These are phyloP conservation scores for Sclerotiophoma versabilis DNA, from an alignment of 2,329 filamentous ascomycete genomes.

Conservation along the genomic window DNA sequence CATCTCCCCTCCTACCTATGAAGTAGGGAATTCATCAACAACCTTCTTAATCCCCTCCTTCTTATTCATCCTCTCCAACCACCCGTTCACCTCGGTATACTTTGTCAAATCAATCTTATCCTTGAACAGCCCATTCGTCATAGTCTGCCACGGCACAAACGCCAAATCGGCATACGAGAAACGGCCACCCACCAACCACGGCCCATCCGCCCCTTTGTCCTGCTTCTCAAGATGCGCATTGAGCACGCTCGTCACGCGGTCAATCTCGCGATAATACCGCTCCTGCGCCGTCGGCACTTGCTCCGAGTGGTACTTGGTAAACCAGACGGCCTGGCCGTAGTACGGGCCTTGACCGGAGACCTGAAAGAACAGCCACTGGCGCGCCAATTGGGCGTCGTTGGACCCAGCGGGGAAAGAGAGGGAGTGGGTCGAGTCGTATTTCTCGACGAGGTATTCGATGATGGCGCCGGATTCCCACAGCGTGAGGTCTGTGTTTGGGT, in stretches of 20 bases:
- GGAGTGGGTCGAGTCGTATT: conserved; percentile 52
- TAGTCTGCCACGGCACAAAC: conserved; percentile 35
- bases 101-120: conserved; percentile 19
- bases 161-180: conserved; percentile 38
- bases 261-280: conserved; percentile 58
- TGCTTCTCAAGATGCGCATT: conserved; percentile 49
- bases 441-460: conserved; percentile 54
- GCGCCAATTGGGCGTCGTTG: conserved; percentile 49
- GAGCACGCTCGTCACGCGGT: conserved; percentile 56
- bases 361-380: conserved; percentile 58
- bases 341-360: conserved; percentile 56
- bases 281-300: conserved; percentile 54
- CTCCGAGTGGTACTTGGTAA: conserved; percentile 49
- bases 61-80: conserved; percentile 26
- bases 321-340: conserved; percentile 50
- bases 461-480: conserved; percentile 57
- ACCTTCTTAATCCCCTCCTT: conserved; percentile 1
- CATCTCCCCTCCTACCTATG: no score
- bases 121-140: neutral
- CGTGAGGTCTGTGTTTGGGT: conserved; percentile 54
- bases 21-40: neutral
- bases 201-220: conserved; percentile 29
- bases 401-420: conserved; percentile 46
- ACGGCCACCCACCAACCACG: conserved; percentile 40
- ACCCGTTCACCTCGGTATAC: conserved; percentile 25